Conservation (phyloP, 176 grass and related monocot genomes). For the Thalia dealbata region DNA sequence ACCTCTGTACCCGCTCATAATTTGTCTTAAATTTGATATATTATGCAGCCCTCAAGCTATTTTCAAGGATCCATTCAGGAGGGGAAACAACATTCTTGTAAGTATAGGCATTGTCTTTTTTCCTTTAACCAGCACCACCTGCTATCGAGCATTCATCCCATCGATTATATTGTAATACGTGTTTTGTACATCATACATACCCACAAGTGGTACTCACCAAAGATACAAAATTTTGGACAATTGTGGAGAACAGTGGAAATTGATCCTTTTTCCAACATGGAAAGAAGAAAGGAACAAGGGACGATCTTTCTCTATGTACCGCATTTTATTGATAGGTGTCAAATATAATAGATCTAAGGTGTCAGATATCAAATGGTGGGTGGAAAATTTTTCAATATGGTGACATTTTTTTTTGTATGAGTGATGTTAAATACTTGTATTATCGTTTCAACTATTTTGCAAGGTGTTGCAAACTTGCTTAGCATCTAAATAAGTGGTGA, state of each 20-base stretch:
- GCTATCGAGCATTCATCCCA: neutral
- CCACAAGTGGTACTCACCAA: neutral
- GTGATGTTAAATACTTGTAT: neutral
- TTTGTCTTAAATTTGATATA: neutral
- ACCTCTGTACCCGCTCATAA: neutral
- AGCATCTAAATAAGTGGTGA: neutral
- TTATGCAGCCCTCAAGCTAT: constrained; percentile 60
- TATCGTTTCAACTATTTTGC: constrained; percentile 1
- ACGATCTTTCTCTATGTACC: too few relatives aligned
- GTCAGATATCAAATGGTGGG: too few relatives aligned
- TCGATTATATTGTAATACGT: neutral
- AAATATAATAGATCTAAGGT: too few relatives aligned
- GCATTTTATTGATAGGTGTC: neutral
- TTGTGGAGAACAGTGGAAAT: neutral
- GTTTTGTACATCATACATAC: neutral
- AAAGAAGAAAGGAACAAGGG: too few relatives aligned
- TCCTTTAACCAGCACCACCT: too few relatives aligned
- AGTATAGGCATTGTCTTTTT: neutral
- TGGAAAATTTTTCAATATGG: too few relatives aligned
- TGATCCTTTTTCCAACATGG: neutral
- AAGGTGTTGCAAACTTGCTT: neutral
- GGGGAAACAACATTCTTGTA: constrained; percentile 85
- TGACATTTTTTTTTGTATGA: neutral
- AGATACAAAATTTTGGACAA: neutral
- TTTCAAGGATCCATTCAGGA: constrained; percentile 93